A percentile compares a stretch with the other conserved stretches of the same genome.
Evolutionary conservation across 805 yeast genomes (phyloP).

Genomic region (Myxozyma monticola): DNA sequence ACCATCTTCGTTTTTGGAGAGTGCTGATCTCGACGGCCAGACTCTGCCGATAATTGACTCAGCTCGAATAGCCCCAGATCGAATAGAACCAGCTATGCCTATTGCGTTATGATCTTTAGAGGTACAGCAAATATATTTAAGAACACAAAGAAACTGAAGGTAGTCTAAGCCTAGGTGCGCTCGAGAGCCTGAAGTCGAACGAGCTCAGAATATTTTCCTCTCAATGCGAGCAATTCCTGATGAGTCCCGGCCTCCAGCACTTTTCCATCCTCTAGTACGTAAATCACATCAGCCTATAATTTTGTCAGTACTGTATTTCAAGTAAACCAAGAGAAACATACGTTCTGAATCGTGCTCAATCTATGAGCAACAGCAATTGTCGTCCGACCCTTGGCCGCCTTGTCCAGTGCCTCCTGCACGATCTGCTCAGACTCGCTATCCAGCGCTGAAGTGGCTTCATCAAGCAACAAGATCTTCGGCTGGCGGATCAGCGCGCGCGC

Average conservation of each 20-base stretch:
- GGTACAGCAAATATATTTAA: too few relatives aligned
- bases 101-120: too few relatives aligned
- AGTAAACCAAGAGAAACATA: not conserved
- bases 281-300: slow-evolving; percentile 52
- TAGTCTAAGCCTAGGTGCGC: slow-evolving; percentile 39
- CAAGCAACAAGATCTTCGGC: too few relatives aligned
- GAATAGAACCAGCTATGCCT: too few relatives aligned
- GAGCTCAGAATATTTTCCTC: slow-evolving; percentile 44
- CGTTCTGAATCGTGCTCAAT: slow-evolving; percentile 55
- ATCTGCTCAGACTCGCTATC: slow-evolving; percentile 63
- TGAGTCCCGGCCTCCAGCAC: slow-evolving; percentile 55
- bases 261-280: slow-evolving; percentile 54
- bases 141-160: too few relatives aligned
- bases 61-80: too few relatives aligned
- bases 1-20: too few relatives aligned
- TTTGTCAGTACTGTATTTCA: too few relatives aligned
- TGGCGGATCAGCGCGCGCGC: too few relatives aligned
- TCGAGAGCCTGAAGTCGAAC: slow-evolving; percentile 47
- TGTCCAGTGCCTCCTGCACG: slow-evolving; percentile 61
- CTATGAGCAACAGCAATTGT: slow-evolving; percentile 77
- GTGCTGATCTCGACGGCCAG: too few relatives aligned
- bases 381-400: slow-evolving; percentile 63
- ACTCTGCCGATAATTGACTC: too few relatives aligned
- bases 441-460: slow-evolving; percentile 58
- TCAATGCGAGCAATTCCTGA: slow-evolving; percentile 41